Base-by-base conservation (phyloP, 495 filamentous ascomycete species). In the Podospora tetraspora region DNA sequence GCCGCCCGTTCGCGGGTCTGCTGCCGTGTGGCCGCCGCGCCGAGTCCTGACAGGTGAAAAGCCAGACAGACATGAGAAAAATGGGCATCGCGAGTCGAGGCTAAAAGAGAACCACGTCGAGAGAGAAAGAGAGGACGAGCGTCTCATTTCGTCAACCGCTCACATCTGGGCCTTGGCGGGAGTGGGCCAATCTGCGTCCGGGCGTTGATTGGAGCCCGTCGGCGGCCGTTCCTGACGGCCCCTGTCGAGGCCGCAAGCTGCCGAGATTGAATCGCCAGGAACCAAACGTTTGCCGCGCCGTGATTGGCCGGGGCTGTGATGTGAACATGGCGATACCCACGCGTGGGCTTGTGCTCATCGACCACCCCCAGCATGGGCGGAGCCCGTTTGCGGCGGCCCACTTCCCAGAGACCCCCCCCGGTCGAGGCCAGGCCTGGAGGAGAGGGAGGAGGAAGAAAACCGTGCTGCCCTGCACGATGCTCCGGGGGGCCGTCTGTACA, bases 251-350 rank as follows among this genome's bases (percentile, higher is more conserved):
- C 59, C 43, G 62, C 64, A 37, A 66, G 64, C 70, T 72, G 70
- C 68, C 72, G 72, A 74, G 72, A 74, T 74, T 70, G 72, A 59
- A 27, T 61, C 29, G 58, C 69, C 57, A 69, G 70, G 67, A 57
- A 63, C 66, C 57, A n/a, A 60, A 23, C 21, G 34, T 59, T 63
- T 37, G 56, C 24, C 57, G 6, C 22, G 30, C 57, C 23, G 21
- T 72, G 70, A 73, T 73, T 73, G 72, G 72, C 3, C 59, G 58
- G 4, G 23, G 29, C 27, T 29, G 29, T 65, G 63, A 70, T 58
- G 60, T 66, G 43, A 52, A 52, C 68, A 72, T 71, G 69, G 58
- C 63, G 69, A 71, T 68, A 57, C 64, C 43, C 71, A 69, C 66
- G 65, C 60, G 59, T 66, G 61, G 43, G 43, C 43, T 52, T 52